Conservation (phyloP, 768 basidiomycete genomes). For the Mycena vulgaris region DNA sequence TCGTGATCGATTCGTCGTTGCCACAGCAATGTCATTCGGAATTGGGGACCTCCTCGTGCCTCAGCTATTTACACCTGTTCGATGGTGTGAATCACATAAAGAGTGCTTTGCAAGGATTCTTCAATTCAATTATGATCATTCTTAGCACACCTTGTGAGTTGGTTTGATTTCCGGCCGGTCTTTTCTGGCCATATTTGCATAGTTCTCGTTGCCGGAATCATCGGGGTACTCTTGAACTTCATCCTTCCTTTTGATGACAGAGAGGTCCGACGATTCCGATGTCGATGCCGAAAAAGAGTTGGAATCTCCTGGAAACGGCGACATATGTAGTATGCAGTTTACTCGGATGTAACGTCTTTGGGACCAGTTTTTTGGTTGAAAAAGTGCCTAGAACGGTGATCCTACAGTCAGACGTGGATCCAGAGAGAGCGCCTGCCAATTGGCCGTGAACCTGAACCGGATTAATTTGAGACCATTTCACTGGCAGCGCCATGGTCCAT, state of each 20-base stretch:
- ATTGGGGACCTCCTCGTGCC: conserved; percentile 80
- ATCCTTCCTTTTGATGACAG: neutral
- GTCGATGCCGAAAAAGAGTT: neutral
- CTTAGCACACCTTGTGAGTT: conserved; percentile 85
- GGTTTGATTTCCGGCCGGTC: neutral
- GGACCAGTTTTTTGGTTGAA: too few relatives aligned
- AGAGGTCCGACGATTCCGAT: neutral
- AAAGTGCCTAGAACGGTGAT: too few relatives aligned
- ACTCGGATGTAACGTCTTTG: too few relatives aligned
- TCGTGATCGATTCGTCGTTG: conserved; percentile 78
- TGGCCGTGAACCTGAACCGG: too few relatives aligned
- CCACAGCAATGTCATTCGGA: conserved; percentile 78
- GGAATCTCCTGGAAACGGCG: neutral
- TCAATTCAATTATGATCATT: conserved; percentile 85
- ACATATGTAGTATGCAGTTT: too few relatives aligned
- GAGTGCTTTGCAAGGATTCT: conserved; percentile 74
- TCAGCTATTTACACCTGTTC: conserved; percentile 77
- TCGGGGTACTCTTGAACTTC: neutral
- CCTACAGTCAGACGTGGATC: too few relatives aligned
- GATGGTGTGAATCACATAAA: conserved; percentile 69
- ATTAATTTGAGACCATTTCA: too few relatives aligned
- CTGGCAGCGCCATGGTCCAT: too few relatives aligned
- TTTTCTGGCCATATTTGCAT: neutral
- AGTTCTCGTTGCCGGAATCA: neutral
- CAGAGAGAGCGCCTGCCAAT: too few relatives aligned